Percentiles rank a stretch among this genome's conserved stretches.
These are phyloP conservation scores for Diacronema lutheri DNA, from an alignment of 78 protist genomes.

Conservation along the genomic window DNA sequence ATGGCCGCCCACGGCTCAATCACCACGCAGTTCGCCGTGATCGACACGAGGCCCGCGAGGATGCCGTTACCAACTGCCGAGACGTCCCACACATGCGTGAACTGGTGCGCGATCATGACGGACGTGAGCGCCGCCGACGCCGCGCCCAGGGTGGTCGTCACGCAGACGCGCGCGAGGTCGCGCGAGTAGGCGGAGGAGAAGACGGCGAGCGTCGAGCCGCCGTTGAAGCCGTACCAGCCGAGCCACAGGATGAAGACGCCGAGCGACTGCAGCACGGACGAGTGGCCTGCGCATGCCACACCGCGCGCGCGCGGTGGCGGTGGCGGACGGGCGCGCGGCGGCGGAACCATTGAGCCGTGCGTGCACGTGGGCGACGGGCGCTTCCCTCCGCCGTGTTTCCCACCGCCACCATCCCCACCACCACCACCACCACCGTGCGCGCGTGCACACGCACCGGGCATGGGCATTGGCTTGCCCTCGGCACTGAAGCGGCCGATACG, in stretches of 20 bases:
- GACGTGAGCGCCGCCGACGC: constrained; percentile 46
- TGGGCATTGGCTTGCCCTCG: constrained; percentile 46
- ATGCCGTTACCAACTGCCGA: constrained; percentile 55
- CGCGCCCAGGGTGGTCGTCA: constrained; percentile 40
- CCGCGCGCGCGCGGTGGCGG: too few species aligned
- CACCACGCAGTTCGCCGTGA: constrained; percentile 50
- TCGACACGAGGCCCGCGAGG: constrained; percentile 73
- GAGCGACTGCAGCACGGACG: constrained; percentile 50
- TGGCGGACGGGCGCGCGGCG: constrained; percentile 12
- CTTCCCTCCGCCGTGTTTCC: too few species aligned
- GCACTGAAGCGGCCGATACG: constrained; percentile 61
- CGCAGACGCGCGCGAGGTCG: not conserved
- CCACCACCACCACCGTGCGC: too few species aligned
- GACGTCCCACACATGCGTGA: constrained; percentile 16
- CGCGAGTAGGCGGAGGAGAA: not conserved
- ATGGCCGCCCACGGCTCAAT: constrained; percentile 71
- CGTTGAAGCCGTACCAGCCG: constrained; percentile 80
- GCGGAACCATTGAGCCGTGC: not conserved
- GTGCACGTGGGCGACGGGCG: not conserved
- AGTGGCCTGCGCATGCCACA: constrained; percentile 56
- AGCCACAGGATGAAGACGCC: constrained; percentile 82
- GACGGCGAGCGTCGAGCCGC: constrained; percentile 57
- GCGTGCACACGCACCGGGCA: too few species aligned
- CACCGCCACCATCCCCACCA: too few species aligned
- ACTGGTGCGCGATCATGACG: constrained; percentile 18